Conservation (phyloP, 345 rosid species). For the Eucalyptus erythrocorys region DNA sequence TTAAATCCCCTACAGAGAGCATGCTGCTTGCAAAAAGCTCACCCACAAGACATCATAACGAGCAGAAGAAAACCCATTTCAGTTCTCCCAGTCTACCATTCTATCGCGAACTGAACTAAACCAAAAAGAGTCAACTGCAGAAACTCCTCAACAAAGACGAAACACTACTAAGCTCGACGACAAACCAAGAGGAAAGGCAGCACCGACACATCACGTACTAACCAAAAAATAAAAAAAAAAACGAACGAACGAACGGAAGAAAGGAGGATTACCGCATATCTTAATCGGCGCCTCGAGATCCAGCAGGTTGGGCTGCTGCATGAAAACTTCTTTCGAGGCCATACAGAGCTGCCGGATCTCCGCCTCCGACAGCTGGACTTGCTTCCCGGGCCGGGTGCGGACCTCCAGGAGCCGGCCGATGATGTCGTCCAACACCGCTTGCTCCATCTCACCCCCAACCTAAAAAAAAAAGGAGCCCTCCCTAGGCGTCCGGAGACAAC, state of each 20-base stretch:
- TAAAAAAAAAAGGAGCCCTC: background rate
- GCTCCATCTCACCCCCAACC: slow-evolving; percentile 24
- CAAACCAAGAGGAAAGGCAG: background rate
- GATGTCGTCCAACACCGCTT: slow-evolving; percentile 46
- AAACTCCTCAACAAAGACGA: background rate
- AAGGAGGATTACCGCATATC: slow-evolving; percentile 44
- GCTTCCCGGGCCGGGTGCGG: slow-evolving; percentile 56
- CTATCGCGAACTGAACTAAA: background rate
- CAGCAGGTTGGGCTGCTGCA: slow-evolving; percentile 57
- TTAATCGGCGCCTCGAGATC: slow-evolving; percentile 80
- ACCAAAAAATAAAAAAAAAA: background rate
- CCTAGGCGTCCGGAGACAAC: background rate
- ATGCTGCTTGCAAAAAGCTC: background rate
- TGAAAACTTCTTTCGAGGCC: slow-evolving; percentile 43
- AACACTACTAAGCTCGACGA: background rate
- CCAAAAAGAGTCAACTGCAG: background rate
- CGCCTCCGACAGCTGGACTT: slow-evolving; percentile 59
- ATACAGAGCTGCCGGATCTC: slow-evolving; percentile 64
- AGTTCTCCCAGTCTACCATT: background rate
- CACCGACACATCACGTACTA: background rate
- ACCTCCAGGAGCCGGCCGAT: slow-evolving; percentile 53
- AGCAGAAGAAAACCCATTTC: background rate
- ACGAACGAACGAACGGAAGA: background rate
- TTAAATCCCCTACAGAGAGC: background rate
- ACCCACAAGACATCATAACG: background rate